Evolutionary conservation across 306 rosid genomes (phyloP), one percentile per base, ranked within the genome.

Genomic region (Dicorynia guianensis): DNA sequence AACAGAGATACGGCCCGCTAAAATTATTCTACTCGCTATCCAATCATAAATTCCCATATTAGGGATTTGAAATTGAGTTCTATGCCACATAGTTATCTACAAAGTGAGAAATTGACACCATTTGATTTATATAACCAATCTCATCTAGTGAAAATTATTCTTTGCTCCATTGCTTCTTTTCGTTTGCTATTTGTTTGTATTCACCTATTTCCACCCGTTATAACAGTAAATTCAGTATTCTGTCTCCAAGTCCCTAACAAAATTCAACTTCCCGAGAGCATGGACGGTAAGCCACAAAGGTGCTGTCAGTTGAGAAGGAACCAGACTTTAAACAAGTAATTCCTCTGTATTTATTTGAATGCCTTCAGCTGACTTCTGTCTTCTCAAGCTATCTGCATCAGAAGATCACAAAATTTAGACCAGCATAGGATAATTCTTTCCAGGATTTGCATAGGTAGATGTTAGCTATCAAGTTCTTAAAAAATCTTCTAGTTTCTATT

Each of bases 361-460:
- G 96, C 97, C 76, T 92, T 93, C 75, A 90, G 97, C 77, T 76
- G 82, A 65, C 98, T 94, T 83, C 87, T 92, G 78, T 94, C 97
- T 70, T 93, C 96, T 54, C 90, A 72, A 14, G 90, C 87, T 79
- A 94, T 90, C 97, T 92, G 92, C 84, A 83, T 72, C 79, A 62
- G 43, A 56, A 69, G 68, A 83, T 44, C 74, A 71, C 68, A 46
- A 59, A 33, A 76, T 18, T 9, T 10, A 20, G 74, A 74, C 72
- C 78, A 59, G 20, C 10, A 11, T 59, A 61, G 62, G 46, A 61
- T 77, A 73, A 81, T 65, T 75, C 13, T 72, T 69, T 62, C 54
- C 20, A 48, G 36, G 5, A 34, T 4, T 8, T 39, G 61, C 33
- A 44, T 8, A 8, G 25, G 6, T 4, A 48, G 39, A n/a, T 25